phyloP scores from a whole-genome alignment of 768 basidiomycete genomes.

The Postia placenta region DNA sequence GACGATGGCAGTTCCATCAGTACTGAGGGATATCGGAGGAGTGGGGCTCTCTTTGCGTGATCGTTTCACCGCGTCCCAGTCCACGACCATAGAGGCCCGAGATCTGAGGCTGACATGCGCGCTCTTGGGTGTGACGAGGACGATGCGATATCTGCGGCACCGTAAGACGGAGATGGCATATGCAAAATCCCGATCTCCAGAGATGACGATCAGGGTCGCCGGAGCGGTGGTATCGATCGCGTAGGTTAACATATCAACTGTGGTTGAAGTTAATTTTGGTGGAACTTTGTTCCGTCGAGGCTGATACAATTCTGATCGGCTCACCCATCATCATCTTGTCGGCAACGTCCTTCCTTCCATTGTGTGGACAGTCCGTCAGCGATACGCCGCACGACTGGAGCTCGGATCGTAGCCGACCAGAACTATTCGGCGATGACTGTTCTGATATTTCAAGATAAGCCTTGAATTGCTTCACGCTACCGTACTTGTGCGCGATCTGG shows the following conservation, averaged over 20 bases:
- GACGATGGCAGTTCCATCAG: no score
- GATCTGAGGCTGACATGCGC: slow-evolving; percentile 42
- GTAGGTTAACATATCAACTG: slow-evolving; percentile 65
- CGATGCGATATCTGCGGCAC: slow-evolving; percentile 16
- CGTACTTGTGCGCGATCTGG: slow-evolving; percentile 40
- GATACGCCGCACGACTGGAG: slow-evolving; percentile 47
- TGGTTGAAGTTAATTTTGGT: neutral
- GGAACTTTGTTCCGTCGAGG: no score
- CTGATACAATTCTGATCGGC: neutral
- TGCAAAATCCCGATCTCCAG: slow-evolving; percentile 63
- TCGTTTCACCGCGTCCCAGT: no score
- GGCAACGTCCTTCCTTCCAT: slow-evolving; percentile 29
- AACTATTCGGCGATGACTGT: slow-evolving; percentile 29
- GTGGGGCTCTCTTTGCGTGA: no score
- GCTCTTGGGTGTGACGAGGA: slow-evolving; percentile 25
- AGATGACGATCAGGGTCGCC: slow-evolving; percentile 55
- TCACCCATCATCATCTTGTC: slow-evolving; percentile 52
- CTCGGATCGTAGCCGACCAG: slow-evolving; percentile 30
- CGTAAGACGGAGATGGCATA: slow-evolving; percentile 41
- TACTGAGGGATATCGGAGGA: no score
- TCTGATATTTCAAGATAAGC: slow-evolving; percentile 49
- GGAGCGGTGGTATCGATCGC: slow-evolving; percentile 54
- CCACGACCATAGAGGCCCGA: slow-evolving; percentile 50
- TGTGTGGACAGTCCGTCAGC: slow-evolving; percentile 27
- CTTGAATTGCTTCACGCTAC: slow-evolving; percentile 44